A percentile compares a stretch with the other conserved stretches of the same genome.
Evolutionary conservation across 495 filamentous ascomycete genomes (phyloP).

Genomic region (Aspergillus bridgeri): DNA sequence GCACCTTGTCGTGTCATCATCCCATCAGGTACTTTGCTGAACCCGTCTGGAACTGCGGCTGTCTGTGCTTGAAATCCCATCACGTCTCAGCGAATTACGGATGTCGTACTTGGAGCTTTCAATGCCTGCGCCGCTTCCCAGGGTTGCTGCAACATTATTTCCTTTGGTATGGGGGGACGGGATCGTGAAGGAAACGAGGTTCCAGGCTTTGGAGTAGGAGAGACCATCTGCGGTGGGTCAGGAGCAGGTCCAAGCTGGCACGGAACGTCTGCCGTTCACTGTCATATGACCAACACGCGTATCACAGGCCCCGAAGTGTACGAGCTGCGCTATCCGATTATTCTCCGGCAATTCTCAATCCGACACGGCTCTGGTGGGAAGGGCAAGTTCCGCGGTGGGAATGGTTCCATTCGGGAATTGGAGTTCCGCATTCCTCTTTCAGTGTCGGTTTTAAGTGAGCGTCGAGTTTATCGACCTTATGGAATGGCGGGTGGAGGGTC

Average conservation of each 20-base stretch:
- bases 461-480: conserved; percentile 83
- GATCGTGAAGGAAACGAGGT: conserved; percentile 69
- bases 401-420: conserved; percentile 89
- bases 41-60: conserved; percentile 80
- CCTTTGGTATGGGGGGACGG: conserved; percentile 42
- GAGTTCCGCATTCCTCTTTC: conserved; percentile 89
- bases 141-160: conserved; percentile 87
- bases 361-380: conserved; percentile 62
- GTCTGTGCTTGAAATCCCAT: conserved; percentile 95
- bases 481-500: conserved; percentile 87
- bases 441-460: conserved; percentile 82
- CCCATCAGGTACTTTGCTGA: conserved; percentile 76
- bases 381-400: conserved; percentile 77
- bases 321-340: conserved; percentile 85
- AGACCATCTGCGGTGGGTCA: conserved; percentile 90
- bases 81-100: conserved; percentile 86
- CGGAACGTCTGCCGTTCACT: conserved; percentile 85
- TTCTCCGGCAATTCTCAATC: conserved; percentile 80
- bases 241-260: conserved; percentile 87
- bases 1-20: conserved; percentile 82
- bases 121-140: conserved; percentile 85
- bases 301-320: conserved; percentile 95
- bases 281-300: conserved; percentile 97
- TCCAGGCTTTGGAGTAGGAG: conserved; percentile 94
- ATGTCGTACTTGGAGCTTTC: conserved; percentile 91